Percentiles rank a stretch among this genome's conserved stretches.
phyloP scores from a whole-genome alignment of 2,329 filamentous ascomycete species.

The Cordyceps fumosorosea region DNA sequence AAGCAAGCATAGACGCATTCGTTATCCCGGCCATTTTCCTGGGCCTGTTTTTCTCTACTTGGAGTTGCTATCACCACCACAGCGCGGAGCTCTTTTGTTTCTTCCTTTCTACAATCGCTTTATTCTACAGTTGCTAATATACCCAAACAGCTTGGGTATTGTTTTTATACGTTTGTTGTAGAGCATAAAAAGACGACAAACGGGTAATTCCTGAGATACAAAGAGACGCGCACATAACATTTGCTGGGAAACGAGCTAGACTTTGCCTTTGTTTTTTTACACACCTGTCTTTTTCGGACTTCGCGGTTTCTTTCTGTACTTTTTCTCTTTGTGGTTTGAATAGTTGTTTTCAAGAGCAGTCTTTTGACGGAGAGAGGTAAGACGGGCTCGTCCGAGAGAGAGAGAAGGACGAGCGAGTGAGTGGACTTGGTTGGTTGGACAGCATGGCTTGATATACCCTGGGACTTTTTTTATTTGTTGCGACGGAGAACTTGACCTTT shows the following conservation, averaged over 20 bases:
- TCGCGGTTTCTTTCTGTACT: not conserved
- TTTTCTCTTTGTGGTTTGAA: not conserved
- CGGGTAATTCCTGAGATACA: not conserved
- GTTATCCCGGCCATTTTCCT: not conserved
- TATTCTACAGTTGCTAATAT: not conserved
- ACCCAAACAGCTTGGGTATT: not conserved
- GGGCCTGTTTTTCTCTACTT: not conserved
- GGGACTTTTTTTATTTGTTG: not conserved
- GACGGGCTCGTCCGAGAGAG: not conserved
- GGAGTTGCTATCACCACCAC: not conserved
- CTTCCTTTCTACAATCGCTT: not conserved
- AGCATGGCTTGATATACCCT: not conserved
- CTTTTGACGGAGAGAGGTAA: not conserved
- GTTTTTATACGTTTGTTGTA: not conserved
- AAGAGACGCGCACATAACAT: not conserved
- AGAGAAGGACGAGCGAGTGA: not conserved
- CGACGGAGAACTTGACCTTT: not conserved
- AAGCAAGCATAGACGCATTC: not conserved
- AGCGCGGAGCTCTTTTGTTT: not conserved
- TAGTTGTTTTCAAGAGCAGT: not conserved
- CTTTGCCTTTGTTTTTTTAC: not conserved
- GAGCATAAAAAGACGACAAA: not conserved
- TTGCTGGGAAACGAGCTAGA: not conserved
- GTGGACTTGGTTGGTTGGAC: not conserved
- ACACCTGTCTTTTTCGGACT: no score